Evolutionary conservation across 768 basidiomycete species (phyloP).

Genomic region (Mrakia gelida): DNA sequence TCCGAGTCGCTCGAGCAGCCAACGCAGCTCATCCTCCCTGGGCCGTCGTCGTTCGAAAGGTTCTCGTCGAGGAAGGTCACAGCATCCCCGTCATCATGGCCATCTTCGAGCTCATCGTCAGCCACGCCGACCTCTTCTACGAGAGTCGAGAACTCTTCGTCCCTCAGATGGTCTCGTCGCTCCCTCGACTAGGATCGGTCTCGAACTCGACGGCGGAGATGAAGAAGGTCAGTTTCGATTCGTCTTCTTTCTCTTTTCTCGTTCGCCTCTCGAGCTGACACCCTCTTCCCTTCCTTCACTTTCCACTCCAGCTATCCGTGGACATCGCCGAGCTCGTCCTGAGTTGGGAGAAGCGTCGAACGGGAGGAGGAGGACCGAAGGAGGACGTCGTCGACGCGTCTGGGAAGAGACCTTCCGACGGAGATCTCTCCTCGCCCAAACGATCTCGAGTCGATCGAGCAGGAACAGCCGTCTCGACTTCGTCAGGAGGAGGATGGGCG

Average conservation of each 20-base stretch:
- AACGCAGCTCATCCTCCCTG: conserved; percentile 56
- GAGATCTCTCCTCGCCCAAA: conserved; percentile 36
- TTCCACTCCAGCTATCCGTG: conserved; percentile 57
- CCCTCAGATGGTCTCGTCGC: conserved; percentile 84
- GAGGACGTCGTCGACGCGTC: conserved; percentile 53
- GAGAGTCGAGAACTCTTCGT: conserved; percentile 87
- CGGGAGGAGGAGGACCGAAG: conserved; percentile 37
- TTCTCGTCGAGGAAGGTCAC: conserved; percentile 82
- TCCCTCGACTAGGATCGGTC: conserved; percentile 81
- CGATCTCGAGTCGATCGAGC: conserved; percentile 44
- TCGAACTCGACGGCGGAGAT: conserved; percentile 66
- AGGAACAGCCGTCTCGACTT: conserved; percentile 42
- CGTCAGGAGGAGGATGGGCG: conserved; percentile 54
- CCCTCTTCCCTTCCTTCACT: neutral
- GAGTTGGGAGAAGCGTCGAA: conserved; percentile 67
- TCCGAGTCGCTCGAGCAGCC: conserved; percentile 48
- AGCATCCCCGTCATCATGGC: conserved; percentile 60
- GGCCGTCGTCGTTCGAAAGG: conserved; percentile 77
- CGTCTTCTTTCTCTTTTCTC: neutral
- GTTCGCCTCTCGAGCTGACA: neutral
- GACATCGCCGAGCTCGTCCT: conserved; percentile 90
- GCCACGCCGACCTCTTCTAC: conserved; percentile 86
- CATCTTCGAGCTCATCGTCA: conserved; percentile 88
- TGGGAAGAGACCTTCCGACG: conserved; percentile 33
- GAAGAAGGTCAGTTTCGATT: conserved; percentile 49